A percentile compares a stretch with the other conserved stretches of the same genome.
Conservation (phyloP, 2,329 filamentous ascomycete species). For the Venturiaceae sp. region DNA sequence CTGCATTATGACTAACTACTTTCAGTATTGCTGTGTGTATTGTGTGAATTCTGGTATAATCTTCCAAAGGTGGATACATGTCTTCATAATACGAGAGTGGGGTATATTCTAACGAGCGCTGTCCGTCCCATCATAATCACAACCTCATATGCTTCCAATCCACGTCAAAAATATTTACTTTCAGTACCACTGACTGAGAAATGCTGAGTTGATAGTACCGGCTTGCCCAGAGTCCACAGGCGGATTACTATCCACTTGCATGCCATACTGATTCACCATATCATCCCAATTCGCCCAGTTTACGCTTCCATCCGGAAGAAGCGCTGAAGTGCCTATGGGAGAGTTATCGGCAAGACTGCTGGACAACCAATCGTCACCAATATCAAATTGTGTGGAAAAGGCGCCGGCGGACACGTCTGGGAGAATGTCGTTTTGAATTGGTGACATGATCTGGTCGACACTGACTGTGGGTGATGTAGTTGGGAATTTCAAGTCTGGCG, state of each 20-base stretch:
- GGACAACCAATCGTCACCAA: neutral
- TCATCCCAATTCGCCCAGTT: conserved; percentile 41
- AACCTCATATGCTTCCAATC: neutral
- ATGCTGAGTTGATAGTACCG: neutral
- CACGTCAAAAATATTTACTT: neutral
- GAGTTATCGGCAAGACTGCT: neutral
- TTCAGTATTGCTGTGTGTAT: too few species aligned
- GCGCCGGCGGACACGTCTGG: neutral
- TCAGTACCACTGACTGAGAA: conserved; percentile 5
- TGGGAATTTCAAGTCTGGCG: neutral
- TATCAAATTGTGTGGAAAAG: neutral
- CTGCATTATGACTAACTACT: neutral
- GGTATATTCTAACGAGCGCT: neutral
- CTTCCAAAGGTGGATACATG: neutral
- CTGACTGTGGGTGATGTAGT: neutral
- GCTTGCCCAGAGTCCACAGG: neutral
- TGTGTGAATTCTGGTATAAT: too few species aligned
- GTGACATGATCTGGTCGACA: neutral
- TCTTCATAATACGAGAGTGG: neutral
- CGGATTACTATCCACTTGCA: conserved; percentile 24
- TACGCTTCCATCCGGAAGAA: conserved; percentile 29
- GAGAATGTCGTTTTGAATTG: neutral
- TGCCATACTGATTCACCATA: conserved; percentile 35
- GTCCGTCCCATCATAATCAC: neutral
- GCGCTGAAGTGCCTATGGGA: conserved; percentile 9